Evolutionary conservation across 371 early-diverging fungal species (phyloP).

Genomic region (Coemansia sp.): DNA sequence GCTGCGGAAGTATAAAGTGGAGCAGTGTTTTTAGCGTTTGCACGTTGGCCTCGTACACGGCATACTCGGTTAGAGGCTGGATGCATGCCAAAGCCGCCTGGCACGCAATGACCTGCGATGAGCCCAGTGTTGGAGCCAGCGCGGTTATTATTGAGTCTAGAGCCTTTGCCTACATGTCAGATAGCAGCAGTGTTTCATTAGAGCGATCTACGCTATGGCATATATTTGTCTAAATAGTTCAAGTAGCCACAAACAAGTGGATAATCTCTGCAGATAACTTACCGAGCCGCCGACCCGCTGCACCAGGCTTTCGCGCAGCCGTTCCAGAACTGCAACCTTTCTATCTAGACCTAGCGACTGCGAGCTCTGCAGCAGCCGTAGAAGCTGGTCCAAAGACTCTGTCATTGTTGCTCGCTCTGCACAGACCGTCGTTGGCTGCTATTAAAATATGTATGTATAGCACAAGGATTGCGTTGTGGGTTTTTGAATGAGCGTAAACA

Average conservation of each 20-base stretch:
- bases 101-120: slow-evolving; percentile 48
- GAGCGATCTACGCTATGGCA: not conserved
- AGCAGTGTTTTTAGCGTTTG: slow-evolving; percentile 29
- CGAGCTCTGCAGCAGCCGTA: slow-evolving; percentile 23
- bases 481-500: not conserved
- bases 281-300: slow-evolving; percentile 28
- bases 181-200: not conserved
- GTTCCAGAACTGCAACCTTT: slow-evolving; percentile 25
- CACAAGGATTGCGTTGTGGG: not conserved
- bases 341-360: slow-evolving; percentile 31
- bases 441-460: not conserved
- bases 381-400: slow-evolving; percentile 39
- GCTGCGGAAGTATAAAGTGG: slow-evolving; percentile 41
- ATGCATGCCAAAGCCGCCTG: slow-evolving; percentile 46
- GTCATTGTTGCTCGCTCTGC: slow-evolving; percentile 13
- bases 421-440: not conserved
- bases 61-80: slow-evolving; percentile 34
- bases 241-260: not conserved
- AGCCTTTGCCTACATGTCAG: slow-evolving; percentile 29
- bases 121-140: slow-evolving; percentile 37
- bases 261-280: slow-evolving; percentile 14
- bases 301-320: slow-evolving; percentile 14
- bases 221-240: not conserved
- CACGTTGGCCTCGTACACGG: slow-evolving; percentile 9
- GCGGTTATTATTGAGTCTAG: slow-evolving; percentile 33